phyloP scores from a whole-genome alignment of 768 basidiomycete genomes.

The Termitomyces sp. region DNA sequence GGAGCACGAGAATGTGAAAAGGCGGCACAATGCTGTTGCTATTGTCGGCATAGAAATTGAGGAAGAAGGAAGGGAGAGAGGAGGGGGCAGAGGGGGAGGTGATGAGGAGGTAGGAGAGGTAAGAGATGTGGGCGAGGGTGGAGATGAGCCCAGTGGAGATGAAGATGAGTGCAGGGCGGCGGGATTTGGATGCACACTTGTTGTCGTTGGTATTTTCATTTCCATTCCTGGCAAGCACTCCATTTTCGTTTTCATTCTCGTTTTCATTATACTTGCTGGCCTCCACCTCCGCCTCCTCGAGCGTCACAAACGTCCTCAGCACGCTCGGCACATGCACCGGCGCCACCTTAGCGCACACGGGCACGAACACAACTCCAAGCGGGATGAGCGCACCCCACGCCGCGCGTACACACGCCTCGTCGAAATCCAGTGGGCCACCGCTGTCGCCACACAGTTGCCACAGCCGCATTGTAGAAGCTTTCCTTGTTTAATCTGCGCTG shows the following conservation, averaged over 20 bases:
- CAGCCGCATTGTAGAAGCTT: too few species aligned
- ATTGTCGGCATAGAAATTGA: too few species aligned
- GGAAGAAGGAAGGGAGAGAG: too few species aligned
- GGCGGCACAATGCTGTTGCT: too few species aligned
- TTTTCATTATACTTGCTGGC: too few species aligned
- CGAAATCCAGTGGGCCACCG: neutral
- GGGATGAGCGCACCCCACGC: conserved; percentile 11
- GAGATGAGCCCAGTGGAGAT: conserved; percentile 53
- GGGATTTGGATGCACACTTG: conserved; percentile 34
- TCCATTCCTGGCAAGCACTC: too few species aligned
- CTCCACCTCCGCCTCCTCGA: conserved; percentile 57
- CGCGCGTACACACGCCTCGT: neutral
- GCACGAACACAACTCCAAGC: conserved; percentile 35
- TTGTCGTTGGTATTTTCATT: too few species aligned
- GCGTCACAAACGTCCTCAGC: conserved; percentile 35
- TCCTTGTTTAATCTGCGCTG: too few species aligned
- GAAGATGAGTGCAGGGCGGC: conserved; percentile 61
- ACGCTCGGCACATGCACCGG: neutral
- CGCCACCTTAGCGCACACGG: conserved; percentile 20
- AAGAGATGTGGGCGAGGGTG: conserved; percentile 55
- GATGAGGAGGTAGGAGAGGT: conserved; percentile 53
- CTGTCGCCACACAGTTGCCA: conserved; percentile 23
- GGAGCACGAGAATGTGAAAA: too few species aligned
- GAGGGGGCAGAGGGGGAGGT: conserved; percentile 24
- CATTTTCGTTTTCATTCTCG: too few species aligned